Percentiles rank a stretch among this genome's conserved stretches.
phyloP scores from a whole-genome alignment of 1,284 basidiomycete genomes.

The Sanghuangporus weigelae region DNA sequence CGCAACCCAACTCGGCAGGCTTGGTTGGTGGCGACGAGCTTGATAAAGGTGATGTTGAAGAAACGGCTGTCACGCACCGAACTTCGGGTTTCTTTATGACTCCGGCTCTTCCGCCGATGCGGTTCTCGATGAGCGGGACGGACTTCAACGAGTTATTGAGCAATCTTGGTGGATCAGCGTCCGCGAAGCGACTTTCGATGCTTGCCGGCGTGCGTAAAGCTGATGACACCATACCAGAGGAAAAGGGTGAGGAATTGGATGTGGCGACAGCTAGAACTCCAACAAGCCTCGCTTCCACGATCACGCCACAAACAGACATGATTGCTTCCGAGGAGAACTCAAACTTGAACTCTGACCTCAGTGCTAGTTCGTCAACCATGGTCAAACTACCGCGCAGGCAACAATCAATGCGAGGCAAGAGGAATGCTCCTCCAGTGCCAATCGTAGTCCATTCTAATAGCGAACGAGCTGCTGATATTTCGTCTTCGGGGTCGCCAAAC shows the following conservation, averaged over 20 bases:
- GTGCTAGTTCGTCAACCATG: not conserved
- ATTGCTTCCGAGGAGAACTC: conserved; percentile 5
- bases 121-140: conserved; percentile 73
- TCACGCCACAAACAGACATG: conserved; percentile 18
- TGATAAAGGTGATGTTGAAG: conserved; percentile 27
- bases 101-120: conserved; percentile 75
- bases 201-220: conserved; percentile 16
- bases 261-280: conserved; percentile 31
- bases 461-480: not conserved
- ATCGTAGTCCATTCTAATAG: not conserved
- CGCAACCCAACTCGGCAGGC: conserved; percentile 8
- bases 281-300: conserved; percentile 22
- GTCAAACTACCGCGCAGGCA: not conserved
- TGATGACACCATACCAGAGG: conserved; percentile 27
- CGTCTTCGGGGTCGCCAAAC: not conserved
- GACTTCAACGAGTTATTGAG: conserved; percentile 74
- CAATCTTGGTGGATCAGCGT: conserved; percentile 43
- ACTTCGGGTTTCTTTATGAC: conserved; percentile 72
- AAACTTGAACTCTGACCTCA: not conserved
- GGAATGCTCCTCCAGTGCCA: conserved; percentile 3
- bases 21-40: conserved; percentile 25
- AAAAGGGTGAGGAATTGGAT: conserved; percentile 22
- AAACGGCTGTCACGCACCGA: conserved; percentile 54
- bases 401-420: not conserved
- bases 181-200: conserved; percentile 39